phyloP scores from a whole-genome alignment of 2,329 filamentous ascomycete species.

The Cercospora berteroae region DNA sequence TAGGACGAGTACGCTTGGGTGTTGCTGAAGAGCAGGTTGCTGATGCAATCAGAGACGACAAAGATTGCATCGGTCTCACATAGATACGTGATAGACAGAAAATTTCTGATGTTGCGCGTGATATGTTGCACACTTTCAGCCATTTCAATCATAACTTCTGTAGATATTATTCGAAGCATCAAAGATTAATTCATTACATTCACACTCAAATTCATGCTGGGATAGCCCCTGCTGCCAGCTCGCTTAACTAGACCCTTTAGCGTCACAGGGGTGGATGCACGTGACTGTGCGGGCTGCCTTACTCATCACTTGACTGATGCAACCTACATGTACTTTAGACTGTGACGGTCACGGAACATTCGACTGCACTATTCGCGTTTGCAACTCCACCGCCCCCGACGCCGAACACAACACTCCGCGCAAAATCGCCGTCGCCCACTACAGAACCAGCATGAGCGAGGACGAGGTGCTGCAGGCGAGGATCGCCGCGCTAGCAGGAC shows the following conservation, averaged over 20 bases:
- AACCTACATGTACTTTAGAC: too few relatives aligned
- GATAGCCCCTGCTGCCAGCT: neutral
- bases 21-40: slow-evolving; percentile 90
- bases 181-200: neutral
- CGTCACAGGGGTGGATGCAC: neutral
- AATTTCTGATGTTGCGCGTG: neutral
- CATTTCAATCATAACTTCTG: neutral
- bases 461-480: slow-evolving; percentile 33
- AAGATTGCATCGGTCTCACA: slow-evolving; percentile 77
- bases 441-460: slow-evolving; percentile 30
- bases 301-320: neutral
- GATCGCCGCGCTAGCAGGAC: slow-evolving; percentile 33
- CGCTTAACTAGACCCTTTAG: neutral
- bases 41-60: slow-evolving; percentile 83
- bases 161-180: neutral
- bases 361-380: neutral
- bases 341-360: neutral
- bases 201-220: neutral
- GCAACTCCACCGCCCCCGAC: neutral
- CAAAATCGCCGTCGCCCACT: neutral
- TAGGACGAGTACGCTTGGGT: slow-evolving; percentile 79
- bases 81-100: slow-evolving; percentile 25
- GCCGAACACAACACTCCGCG: neutral
- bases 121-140: neutral
- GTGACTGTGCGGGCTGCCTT: neutral